A percentile compares a stretch with the other conserved stretches of the same genome.
phyloP scores from a whole-genome alignment of 2,329 filamentous ascomycete genomes.

The Lojkania enalia region DNA sequence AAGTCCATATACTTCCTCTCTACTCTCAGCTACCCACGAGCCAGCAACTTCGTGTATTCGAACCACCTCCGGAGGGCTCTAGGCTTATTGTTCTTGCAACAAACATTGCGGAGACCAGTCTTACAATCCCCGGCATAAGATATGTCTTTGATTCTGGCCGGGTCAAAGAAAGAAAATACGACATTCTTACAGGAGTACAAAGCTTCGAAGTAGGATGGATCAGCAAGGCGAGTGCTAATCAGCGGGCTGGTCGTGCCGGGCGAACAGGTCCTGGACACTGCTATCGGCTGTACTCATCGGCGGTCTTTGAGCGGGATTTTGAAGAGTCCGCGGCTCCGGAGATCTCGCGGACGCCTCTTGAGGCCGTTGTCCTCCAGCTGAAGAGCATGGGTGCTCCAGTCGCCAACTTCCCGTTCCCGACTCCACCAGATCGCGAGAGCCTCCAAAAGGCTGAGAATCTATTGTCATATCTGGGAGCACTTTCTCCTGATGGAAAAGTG shows the following conservation, averaged over 20 bases:
- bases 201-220: constrained; percentile 96
- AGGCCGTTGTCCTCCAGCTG: constrained; percentile 85
- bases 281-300: constrained; percentile 91
- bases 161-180: constrained; percentile 88
- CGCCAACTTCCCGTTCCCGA: constrained; percentile 94
- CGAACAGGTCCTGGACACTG: constrained; percentile 95
- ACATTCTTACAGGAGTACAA: constrained; percentile 86
- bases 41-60: constrained; percentile 90
- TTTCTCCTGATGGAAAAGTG: constrained; percentile 71
- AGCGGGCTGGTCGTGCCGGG: constrained; percentile 90
- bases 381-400: constrained; percentile 94
- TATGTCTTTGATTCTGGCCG: constrained; percentile 96
- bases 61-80: constrained; percentile 78
- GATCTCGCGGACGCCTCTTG: constrained; percentile 86
- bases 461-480: constrained; percentile 80
- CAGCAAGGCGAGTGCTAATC: constrained; percentile 92
- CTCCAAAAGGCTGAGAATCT: constrained; percentile 84
- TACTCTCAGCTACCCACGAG: constrained; percentile 90
- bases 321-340: constrained; percentile 84
- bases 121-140: constrained; percentile 92
- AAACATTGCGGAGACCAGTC: constrained; percentile 94
- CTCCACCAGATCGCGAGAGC: constrained; percentile 75
- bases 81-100: constrained; percentile 89
- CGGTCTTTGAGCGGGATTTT: constrained; percentile 90
- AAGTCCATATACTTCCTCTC: constrained; percentile 87